Conservation (phyloP, 129 eudicot species). For the Calendula officinalis region DNA sequence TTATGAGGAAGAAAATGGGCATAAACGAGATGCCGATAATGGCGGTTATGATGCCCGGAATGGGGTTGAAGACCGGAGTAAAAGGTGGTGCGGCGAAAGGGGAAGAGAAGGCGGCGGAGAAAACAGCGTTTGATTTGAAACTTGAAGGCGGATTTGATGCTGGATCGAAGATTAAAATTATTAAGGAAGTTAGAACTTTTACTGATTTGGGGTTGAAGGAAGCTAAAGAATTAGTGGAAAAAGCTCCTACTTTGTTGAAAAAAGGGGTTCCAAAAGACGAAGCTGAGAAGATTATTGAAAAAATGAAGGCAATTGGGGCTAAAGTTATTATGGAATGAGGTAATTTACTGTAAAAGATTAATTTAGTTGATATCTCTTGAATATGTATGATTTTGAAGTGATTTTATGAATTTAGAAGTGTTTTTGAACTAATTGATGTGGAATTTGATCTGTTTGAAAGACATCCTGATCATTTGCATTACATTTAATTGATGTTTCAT, state of each 20-base stretch:
- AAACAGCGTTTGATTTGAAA: slow-evolving; percentile 82
- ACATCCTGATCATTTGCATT: too few relatives aligned
- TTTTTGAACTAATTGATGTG: neutral
- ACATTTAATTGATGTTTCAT: neutral
- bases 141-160: slow-evolving; percentile 82
- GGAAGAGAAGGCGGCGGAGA: slow-evolving; percentile 55
- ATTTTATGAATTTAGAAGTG: too few relatives aligned
- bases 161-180: slow-evolving; percentile 76
- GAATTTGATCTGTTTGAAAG: neutral
- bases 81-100: slow-evolving; percentile 35
- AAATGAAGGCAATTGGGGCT: slow-evolving; percentile 82
- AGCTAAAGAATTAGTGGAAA: slow-evolving; percentile 94
- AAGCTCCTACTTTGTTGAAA: slow-evolving; percentile 88
- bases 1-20: slow-evolving; percentile 57
- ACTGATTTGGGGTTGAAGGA: slow-evolving; percentile 92
- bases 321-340: slow-evolving; percentile 88
- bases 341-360: slow-evolving; percentile 16
- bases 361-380: neutral
- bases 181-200: slow-evolving; percentile 84
- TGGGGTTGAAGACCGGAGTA: slow-evolving; percentile 51
- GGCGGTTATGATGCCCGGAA: slow-evolving; percentile 93
- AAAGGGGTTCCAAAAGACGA: slow-evolving; percentile 81
- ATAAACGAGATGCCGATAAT: slow-evolving; percentile 71
- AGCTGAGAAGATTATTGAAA: slow-evolving; percentile 76
- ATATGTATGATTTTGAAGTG: neutral